A percentile compares a stretch with the other conserved stretches of the same genome.
Conservation (phyloP, 2,329 filamentous ascomycete species). For the Dothideomycetes sp. region DNA sequence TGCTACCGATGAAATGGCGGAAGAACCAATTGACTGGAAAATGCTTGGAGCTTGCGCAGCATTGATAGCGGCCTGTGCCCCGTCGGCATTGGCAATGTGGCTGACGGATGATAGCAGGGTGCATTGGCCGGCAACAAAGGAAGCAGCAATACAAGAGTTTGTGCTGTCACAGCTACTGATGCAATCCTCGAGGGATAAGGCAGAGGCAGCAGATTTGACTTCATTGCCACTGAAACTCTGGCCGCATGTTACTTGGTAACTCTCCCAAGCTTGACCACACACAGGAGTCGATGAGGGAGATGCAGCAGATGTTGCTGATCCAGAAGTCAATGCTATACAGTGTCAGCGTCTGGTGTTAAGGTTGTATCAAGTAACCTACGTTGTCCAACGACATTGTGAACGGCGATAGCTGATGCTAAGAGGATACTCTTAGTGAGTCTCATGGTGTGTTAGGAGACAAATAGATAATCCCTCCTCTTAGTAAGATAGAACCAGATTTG, state of each 20-base stretch:
- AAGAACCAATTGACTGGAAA: constrained; percentile 1
- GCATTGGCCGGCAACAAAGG: constrained; percentile 2
- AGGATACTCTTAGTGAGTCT: background rate
- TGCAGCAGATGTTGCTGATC: background rate
- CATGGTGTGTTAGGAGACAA: too few species aligned
- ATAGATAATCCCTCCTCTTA: too few species aligned
- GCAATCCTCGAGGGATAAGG: constrained; percentile 3
- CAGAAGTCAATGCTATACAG: background rate
- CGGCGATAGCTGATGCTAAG: background rate
- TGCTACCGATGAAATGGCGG: background rate
- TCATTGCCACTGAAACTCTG: constrained; percentile 4
- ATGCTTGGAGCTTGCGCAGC: constrained; percentile 1
- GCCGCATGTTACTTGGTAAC: constrained; percentile 4
- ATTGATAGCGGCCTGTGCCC: constrained; percentile 6
- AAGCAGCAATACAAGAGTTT: constrained; percentile 1
- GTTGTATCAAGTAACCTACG: background rate
- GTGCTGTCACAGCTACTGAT: constrained; percentile 1
- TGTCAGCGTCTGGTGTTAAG: background rate
- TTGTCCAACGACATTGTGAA: background rate
- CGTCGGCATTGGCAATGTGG: background rate
- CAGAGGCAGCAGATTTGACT: background rate
- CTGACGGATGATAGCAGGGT: constrained; percentile 4
- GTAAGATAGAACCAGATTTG: too few species aligned
- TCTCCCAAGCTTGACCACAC: constrained; percentile 3
- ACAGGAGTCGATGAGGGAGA: background rate